Base-by-base conservation (phyloP, 1,284 basidiomycete species). In the Cutaneotrichosporon cyanovorans region DNA sequence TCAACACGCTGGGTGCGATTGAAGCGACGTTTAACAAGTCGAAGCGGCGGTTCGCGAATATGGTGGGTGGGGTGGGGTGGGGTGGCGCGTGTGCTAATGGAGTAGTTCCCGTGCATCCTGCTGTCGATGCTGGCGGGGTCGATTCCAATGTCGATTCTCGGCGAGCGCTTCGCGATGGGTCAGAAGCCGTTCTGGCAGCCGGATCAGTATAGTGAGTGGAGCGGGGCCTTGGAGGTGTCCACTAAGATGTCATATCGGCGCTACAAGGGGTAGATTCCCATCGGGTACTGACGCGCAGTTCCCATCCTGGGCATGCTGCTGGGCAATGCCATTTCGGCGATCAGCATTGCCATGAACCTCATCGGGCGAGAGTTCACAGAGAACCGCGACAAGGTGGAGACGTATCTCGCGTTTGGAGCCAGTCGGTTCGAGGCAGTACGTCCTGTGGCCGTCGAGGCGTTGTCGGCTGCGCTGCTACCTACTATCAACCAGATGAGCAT, bases 241-340 rank as follows among this genome's bases (percentile, higher is more conserved):
- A n/a, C n/a, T n/a, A n/a, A n/a, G n/a, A n/a, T n/a, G n/a, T n/a
- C n/a, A n/a, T n/a, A n/a, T n/a, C n/a, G n/a, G n/a, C n/a, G n/a
- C n/a, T n/a, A n/a, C n/a, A n/a, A n/a, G n/a, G n/a, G n/a, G n/a
- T n/a, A n/a, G n/a, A n/a, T n/a, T n/a, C n/a, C n/a, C n/a, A n/a
- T n/a, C n/a, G n/a, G n/a, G n/a, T n/a, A n/a, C n/a, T n/a, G n/a
- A n/a, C n/a, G n/a, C n/a, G 8, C 47, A 88, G 86, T 89, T 48
- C 86, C 86, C 9, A 78, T 88, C 41, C 76, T 88, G 9, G 87
- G 87, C n/a, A 89, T 90, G 87, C 74, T 89, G 2, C 84, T 86
- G 42, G 87, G 87, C 4, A 80, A 78, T 50, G 82, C 85, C 0
- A 84, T 89, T 47, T 82, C 82, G 0, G 79, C 80, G 1, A 78